These are phyloP conservation scores for Detonula confervacea DNA, from an alignment of 352 stramenopile species.

Conservation along the genomic window DNA sequence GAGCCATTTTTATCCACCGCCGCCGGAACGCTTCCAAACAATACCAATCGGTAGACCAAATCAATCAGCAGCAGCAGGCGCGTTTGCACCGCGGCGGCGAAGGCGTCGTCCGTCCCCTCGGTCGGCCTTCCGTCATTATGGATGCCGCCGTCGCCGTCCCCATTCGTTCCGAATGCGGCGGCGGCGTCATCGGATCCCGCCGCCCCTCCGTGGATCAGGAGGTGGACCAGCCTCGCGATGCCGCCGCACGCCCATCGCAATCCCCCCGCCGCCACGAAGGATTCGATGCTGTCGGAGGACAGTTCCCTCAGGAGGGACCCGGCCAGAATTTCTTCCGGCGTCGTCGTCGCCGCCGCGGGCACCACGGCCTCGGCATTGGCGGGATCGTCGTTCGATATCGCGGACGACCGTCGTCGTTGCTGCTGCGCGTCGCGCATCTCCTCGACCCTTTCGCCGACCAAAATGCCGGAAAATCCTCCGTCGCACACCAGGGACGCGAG, in stretches of 20 bases:
- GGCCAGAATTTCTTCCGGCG: constrained; percentile 2
- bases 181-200: no score
- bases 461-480: constrained; percentile 41
- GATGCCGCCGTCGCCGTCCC: not conserved
- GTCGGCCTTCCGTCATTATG: not conserved
- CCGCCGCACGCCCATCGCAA: constrained; percentile 45
- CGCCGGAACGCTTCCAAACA: constrained; percentile 49
- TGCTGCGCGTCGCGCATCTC: not conserved
- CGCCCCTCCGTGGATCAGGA: constrained; percentile 39
- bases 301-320: constrained; percentile 18
- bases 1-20: constrained; percentile 27
- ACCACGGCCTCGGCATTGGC: no score
- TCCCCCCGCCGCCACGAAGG: constrained; percentile 50
- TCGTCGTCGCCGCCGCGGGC: not conserved
- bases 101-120: constrained; percentile 21
- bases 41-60: constrained; percentile 53
- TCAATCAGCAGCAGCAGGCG: constrained; percentile 50
- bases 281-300: constrained; percentile 40
- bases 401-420: no score
- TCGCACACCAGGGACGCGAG: constrained; percentile 42
- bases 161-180: not conserved
- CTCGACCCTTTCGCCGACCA: constrained; percentile 31
- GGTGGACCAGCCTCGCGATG: constrained; percentile 41
- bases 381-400: no score
- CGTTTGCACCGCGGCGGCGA: constrained; percentile 29